These are phyloP conservation scores for Tetrahymena elliotti DNA, from an alignment of 73 alveolate species.

Conservation along the genomic window DNA sequence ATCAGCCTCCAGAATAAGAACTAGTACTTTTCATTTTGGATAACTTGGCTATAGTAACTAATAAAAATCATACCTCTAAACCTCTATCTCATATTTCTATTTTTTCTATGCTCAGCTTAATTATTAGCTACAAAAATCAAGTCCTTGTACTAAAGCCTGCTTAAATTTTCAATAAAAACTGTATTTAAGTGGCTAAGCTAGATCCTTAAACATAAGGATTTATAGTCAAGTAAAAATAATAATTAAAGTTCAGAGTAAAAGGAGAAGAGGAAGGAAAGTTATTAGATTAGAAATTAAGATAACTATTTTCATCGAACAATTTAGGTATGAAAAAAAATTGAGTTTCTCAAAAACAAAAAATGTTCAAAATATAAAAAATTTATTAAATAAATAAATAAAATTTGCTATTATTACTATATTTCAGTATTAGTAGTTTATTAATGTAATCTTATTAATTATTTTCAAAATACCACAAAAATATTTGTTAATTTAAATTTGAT, in stretches of 20 bases:
- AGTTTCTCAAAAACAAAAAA: background rate
- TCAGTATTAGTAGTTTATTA: too few relatives aligned
- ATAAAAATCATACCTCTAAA: background rate
- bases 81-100: background rate
- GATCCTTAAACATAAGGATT: background rate
- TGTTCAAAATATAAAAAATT: too few relatives aligned
- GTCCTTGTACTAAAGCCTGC: background rate
- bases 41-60: background rate
- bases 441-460: too few relatives aligned
- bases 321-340: background rate
- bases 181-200: background rate
- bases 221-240: background rate
- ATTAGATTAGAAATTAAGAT: background rate
- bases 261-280: background rate
- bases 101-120: background rate
- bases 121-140: background rate
- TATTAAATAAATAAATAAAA: too few relatives aligned
- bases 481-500: too few relatives aligned
- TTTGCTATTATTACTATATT: too few relatives aligned
- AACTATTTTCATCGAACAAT: background rate
- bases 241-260: background rate
- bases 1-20: background rate
- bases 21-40: background rate
- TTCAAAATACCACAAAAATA: too few relatives aligned
- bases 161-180: background rate